Percentiles rank a stretch among this genome's conserved stretches.
These are phyloP conservation scores for Micractinium sp. DNA, from an alignment of 139 green algal species.

Conservation along the genomic window DNA sequence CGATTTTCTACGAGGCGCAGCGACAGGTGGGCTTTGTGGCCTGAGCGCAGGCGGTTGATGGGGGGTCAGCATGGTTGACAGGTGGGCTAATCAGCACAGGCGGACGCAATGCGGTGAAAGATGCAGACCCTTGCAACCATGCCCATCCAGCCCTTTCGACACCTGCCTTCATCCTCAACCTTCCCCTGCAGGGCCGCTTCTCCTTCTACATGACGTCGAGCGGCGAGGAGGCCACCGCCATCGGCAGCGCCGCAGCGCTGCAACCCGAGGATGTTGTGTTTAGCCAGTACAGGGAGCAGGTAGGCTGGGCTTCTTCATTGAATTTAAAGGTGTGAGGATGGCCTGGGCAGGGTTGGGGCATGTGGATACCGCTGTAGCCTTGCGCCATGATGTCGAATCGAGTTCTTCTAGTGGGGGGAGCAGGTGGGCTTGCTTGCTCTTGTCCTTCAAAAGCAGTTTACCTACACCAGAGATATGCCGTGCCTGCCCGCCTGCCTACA, in stretches of 20 bases:
- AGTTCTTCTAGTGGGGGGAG: too few relatives aligned
- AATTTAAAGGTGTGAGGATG: background rate
- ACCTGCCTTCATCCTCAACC: background rate
- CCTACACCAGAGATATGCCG: too few relatives aligned
- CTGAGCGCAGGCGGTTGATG: background rate
- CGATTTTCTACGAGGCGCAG: slow-evolving; percentile 95
- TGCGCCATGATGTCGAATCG: too few relatives aligned
- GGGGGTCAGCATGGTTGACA: too few relatives aligned
- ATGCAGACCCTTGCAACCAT: too few relatives aligned
- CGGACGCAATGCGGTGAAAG: too few relatives aligned
- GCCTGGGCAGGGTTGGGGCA: too few relatives aligned
- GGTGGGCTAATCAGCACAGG: background rate
- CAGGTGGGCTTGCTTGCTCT: too few relatives aligned
- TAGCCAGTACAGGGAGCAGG: slow-evolving; percentile 83
- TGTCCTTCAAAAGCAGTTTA: too few relatives aligned
- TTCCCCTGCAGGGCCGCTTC: background rate
- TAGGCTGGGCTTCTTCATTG: background rate
- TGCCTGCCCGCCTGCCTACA: too few relatives aligned
- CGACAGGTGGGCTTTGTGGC: slow-evolving; percentile 68
- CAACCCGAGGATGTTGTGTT: slow-evolving; percentile 81
- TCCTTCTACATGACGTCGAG: slow-evolving; percentile 94
- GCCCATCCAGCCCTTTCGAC: too few relatives aligned
- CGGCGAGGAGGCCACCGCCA: slow-evolving; percentile 88
- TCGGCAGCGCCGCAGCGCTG: slow-evolving; percentile 85
- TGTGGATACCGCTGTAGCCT: too few relatives aligned